Base-by-base conservation (phyloP, 768 basidiomycete species). In the Russula foetens region DNA sequence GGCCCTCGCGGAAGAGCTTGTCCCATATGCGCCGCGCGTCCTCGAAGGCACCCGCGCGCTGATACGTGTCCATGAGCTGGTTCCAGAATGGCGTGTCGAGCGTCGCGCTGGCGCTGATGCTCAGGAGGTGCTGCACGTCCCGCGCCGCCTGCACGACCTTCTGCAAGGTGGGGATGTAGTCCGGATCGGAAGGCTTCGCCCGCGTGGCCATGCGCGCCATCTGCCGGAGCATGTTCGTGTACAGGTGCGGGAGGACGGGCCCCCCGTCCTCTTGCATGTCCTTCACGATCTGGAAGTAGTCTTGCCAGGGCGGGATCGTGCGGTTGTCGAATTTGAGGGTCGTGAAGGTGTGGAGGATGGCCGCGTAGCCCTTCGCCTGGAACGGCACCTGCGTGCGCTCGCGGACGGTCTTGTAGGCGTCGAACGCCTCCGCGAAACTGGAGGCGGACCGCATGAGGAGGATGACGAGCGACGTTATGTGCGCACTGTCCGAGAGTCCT, bases 1-100 rank as follows among this genome's bases (percentile, higher is more conserved):
- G 76, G 19, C 80, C 77, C n/a, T 81, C 74, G 45, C 83, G 67
- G 67, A 80, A 81, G 71, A 91, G 78, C 69, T 77, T 77, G 68
- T 92, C 84, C 92, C 93, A 98, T 3, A 96, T 79, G 38, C 84
- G 78, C 66, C 82, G 86, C 17, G 88, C 84, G 59, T 90, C 87
- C 1, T 73, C 75, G 62, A 86, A 88, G 60, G 83, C 84, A 5
- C 83, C 84, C 7, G 86, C 77, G n/a, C 84, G 85, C 66, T 89
- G 84, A 72, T 95, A 98, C 0, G 90, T 85, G 71, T 91, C 83
- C 88, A 97, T 91, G 62, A 97, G 75, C 67, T 90, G 83, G 69
- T 93, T 95, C 80, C 88, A 62, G 53, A 61, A 65, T 6, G 56
- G 54, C 6, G 55, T 62, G 65, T 92, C 86, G 2, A 91, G 87